Conservation (phyloP, 177 flowering plant species). For the Vitis hybrid region DNA sequence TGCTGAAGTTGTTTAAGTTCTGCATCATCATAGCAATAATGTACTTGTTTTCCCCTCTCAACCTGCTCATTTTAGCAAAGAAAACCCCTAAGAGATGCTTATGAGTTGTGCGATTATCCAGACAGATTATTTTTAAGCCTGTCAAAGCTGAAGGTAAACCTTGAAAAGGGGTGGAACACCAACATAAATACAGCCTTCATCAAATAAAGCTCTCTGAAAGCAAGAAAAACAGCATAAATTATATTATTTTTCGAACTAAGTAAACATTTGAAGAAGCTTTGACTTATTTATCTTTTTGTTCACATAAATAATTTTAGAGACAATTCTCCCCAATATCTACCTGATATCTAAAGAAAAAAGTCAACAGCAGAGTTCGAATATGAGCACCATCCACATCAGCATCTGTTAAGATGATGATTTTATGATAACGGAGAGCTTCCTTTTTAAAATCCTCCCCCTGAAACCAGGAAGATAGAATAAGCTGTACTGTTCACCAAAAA, state of each 20-base stretch:
- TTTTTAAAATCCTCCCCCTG: constrained; percentile 95
- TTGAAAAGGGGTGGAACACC: constrained; percentile 98
- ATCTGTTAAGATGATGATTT: constrained; percentile 92
- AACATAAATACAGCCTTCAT: constrained; percentile 91
- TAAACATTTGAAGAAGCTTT: neutral
- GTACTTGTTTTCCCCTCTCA: constrained; percentile 82
- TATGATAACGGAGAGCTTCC: constrained; percentile 89
- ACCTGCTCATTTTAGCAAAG: constrained; percentile 49
- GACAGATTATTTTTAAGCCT: neutral
- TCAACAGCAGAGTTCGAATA: constrained; percentile 85
- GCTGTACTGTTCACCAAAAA: neutral
- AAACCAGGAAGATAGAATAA: constrained; percentile 9
- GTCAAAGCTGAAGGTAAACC: constrained; percentile 36
- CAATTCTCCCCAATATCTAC: constrained; percentile 26
- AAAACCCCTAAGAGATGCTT: neutral
- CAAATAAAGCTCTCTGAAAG: constrained; percentile 88
- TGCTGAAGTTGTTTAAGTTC: constrained; percentile 66
- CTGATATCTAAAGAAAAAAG: constrained; percentile 99
- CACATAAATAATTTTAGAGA: neutral
- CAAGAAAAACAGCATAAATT: constrained; percentile 3
- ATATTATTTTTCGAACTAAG: neutral
- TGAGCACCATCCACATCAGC: constrained; percentile 99
- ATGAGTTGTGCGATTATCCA: neutral
- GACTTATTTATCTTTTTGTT: neutral
- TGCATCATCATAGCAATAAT: constrained; percentile 77